These are phyloP conservation scores for Teunomyces atbi DNA, from an alignment of 805 yeast genomes.

Conservation along the genomic window DNA sequence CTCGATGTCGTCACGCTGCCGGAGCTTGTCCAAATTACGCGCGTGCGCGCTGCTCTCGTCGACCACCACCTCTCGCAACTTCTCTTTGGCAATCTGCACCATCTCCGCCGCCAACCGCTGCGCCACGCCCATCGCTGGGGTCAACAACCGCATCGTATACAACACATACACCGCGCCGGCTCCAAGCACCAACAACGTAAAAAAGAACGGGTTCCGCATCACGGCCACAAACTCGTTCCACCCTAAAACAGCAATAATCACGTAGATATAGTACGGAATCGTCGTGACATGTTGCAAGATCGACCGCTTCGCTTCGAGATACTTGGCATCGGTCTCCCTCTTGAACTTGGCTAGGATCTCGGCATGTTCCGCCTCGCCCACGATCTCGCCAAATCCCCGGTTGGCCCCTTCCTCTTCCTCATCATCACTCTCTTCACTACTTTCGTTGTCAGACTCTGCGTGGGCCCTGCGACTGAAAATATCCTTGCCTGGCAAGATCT, in stretches of 20 bases:
- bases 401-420: conserved; percentile 27
- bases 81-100: conserved; percentile 54
- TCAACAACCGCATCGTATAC: conserved; percentile 68
- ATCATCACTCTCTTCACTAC: conserved; percentile 24
- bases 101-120: conserved; percentile 59
- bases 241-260: conserved; percentile 72
- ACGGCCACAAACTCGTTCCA: conserved; percentile 96
- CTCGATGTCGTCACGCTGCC: not conserved
- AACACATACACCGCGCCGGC: conserved; percentile 66
- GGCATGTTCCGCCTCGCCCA: conserved; percentile 26
- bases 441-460: conserved; percentile 21
- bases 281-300: conserved; percentile 72
- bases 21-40: not conserved
- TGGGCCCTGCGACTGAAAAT: conserved; percentile 29
- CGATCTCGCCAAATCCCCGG: conserved; percentile 9
- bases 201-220: conserved; percentile 79
- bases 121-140: conserved; percentile 65
- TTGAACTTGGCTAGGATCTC: conserved; percentile 57
- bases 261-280: conserved; percentile 81
- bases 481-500: conserved; percentile 58
- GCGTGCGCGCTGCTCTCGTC: conserved; percentile 38
- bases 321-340: conserved; percentile 74
- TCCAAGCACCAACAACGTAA: conserved; percentile 56
- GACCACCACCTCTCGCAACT: conserved; percentile 54
- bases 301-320: conserved; percentile 85